Percentiles rank a stretch among this genome's conserved stretches.
phyloP scores from a whole-genome alignment of 257 asterid species.

The Ballota nigra region DNA sequence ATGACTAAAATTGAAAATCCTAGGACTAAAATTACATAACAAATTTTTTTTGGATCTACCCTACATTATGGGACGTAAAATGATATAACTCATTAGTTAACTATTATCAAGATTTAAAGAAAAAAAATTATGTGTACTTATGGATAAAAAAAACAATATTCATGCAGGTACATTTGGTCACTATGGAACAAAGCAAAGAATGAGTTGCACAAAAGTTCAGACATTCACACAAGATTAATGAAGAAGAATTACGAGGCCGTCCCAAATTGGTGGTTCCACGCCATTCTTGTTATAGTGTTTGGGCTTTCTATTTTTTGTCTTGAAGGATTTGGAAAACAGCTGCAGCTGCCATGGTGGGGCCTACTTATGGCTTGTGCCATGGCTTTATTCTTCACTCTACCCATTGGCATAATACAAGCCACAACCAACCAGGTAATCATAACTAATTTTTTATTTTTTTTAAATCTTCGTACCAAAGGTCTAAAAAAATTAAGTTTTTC shows the following conservation, averaged over 20 bases:
- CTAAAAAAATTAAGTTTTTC: no score
- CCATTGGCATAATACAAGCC: constrained; percentile 67
- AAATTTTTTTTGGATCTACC: no score
- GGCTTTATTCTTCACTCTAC: constrained; percentile 69
- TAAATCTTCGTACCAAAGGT: no score
- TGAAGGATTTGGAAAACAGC: constrained; percentile 55
- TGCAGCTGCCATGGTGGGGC: constrained; percentile 96
- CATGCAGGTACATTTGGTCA: constrained; percentile 36
- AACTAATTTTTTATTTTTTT: no score
- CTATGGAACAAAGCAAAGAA: constrained; percentile 36
- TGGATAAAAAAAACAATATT: background rate
- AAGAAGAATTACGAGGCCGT: constrained; percentile 52
- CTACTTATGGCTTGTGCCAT: constrained; percentile 48
- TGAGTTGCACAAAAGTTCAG: constrained; percentile 21
- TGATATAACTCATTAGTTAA: no score
- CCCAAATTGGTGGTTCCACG: constrained; percentile 69
- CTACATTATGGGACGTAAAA: no score
- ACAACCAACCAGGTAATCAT: constrained; percentile 53
- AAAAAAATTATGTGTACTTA: no score
- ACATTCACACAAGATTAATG: constrained; percentile 69
- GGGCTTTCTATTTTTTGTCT: constrained; percentile 40
- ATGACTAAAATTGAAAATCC: no score
- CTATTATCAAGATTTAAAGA: no score
- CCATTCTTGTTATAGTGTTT: constrained; percentile 36
- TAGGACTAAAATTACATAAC: no score